Conservation (phyloP, 331 rosid species). For the Malus hybrid region DNA sequence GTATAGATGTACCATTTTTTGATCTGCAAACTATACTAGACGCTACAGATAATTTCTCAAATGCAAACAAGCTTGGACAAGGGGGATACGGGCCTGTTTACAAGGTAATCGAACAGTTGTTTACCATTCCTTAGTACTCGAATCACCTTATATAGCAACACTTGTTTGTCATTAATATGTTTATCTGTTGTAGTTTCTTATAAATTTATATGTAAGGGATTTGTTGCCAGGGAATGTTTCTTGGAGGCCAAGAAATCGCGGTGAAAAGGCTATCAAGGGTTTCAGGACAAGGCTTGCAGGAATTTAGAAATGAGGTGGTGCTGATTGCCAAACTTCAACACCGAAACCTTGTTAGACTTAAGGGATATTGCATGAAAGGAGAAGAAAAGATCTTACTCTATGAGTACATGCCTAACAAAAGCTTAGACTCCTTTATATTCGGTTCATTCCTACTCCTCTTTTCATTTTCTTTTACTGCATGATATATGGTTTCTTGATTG, state of each 20-base stretch:
- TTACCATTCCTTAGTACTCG: not conserved
- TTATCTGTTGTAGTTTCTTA: not conserved
- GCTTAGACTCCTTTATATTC: slow-evolving; percentile 23
- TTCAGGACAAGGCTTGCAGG: slow-evolving; percentile 25
- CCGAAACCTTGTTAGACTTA: slow-evolving; percentile 28
- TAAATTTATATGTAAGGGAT: not conserved
- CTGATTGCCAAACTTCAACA: slow-evolving; percentile 32
- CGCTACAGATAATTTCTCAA: slow-evolving; percentile 27
- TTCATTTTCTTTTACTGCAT: not conserved
- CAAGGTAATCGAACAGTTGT: slow-evolving; percentile 6
- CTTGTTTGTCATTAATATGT: not conserved
- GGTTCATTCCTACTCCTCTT: not conserved
- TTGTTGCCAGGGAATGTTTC: slow-evolving; percentile 14
- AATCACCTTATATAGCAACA: not conserved
- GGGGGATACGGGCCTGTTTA: slow-evolving; percentile 41
- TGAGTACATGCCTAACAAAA: slow-evolving; percentile 32
- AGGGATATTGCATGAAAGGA: slow-evolving; percentile 23
- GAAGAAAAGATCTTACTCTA: slow-evolving; percentile 25
- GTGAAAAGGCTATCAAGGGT: slow-evolving; percentile 23
- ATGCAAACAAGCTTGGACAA: slow-evolving; percentile 28
- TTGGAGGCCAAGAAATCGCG: slow-evolving; percentile 21
- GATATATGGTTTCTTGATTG: not conserved
- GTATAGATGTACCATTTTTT: slow-evolving; percentile 22
- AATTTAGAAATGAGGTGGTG: slow-evolving; percentile 30
- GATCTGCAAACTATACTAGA: slow-evolving; percentile 13